phyloP scores from a whole-genome alignment of 2,329 filamentous ascomycete species.

The Colletotrichum brevisporum region DNA sequence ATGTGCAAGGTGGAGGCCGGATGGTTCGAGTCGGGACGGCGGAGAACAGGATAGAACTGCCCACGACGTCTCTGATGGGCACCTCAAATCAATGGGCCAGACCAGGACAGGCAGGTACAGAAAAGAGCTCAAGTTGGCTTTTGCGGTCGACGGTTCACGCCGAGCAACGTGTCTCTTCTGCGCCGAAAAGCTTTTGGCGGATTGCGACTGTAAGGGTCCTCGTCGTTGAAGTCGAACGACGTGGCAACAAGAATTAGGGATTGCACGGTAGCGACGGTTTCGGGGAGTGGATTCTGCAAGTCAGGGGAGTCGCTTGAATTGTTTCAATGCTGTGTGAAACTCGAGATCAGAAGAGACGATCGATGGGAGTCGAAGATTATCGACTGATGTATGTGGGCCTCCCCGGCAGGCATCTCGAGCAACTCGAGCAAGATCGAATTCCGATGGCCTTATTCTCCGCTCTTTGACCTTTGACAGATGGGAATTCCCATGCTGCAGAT shows the following conservation, averaged over 20 bases:
- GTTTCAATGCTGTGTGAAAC: slow-evolving; percentile 29
- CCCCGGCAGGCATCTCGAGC: slow-evolving; percentile 4
- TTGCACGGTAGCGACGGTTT: slow-evolving; percentile 12
- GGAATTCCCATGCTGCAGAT: slow-evolving; percentile 23
- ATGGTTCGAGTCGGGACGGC: not conserved
- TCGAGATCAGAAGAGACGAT: slow-evolving; percentile 24
- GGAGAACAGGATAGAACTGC: not conserved
- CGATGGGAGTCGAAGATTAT: slow-evolving; percentile 19
- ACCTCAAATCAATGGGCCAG: slow-evolving; percentile 7
- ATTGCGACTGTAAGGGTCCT: not conserved
- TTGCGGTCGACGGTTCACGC: not conserved
- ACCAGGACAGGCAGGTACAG: not conserved
- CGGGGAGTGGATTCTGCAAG: slow-evolving; percentile 3
- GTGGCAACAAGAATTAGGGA: not conserved
- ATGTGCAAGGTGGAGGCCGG: slow-evolving; percentile 1
- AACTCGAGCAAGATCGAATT: not conserved
- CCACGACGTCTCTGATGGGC: not conserved
- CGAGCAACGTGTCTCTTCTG: slow-evolving; percentile 9
- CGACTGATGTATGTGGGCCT: slow-evolving; percentile 35
- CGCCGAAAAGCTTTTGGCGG: not conserved
- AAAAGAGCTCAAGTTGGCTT: not conserved
- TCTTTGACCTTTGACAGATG: slow-evolving; percentile 8
- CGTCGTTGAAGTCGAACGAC: not conserved
- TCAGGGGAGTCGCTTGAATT: slow-evolving; percentile 14
- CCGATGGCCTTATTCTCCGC: slow-evolving; percentile 13